Percentiles rank a stretch among this genome's conserved stretches.
phyloP scores from a whole-genome alignment of 2,329 filamentous ascomycete species.

The Rutstroemia sp. region DNA sequence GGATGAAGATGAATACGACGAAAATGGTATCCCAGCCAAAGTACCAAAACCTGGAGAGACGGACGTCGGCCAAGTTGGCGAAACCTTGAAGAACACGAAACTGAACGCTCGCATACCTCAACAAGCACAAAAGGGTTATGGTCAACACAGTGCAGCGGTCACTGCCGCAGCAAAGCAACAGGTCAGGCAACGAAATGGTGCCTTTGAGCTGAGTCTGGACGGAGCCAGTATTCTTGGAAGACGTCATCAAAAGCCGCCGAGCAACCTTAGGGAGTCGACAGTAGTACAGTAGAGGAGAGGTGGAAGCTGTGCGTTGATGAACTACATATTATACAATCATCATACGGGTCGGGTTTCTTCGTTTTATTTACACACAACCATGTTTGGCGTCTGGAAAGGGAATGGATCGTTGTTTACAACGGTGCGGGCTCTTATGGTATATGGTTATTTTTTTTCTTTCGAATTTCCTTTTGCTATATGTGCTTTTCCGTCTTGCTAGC shows the following conservation, averaged over 20 bases:
- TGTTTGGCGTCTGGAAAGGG: constrained; percentile 6
- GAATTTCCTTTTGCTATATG: no score
- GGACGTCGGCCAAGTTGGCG: constrained; percentile 67
- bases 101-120: constrained; percentile 55
- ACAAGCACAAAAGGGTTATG: constrained; percentile 57
- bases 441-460: no score
- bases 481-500: no score
- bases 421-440: not conserved
- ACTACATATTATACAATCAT: constrained; percentile 2
- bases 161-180: constrained; percentile 78
- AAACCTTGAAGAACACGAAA: constrained; percentile 78
- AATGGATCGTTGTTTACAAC: not conserved
- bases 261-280: constrained; percentile 23
- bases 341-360: constrained; percentile 5
- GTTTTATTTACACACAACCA: constrained; percentile 1
- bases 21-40: constrained; percentile 49
- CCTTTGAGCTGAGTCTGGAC: constrained; percentile 87
- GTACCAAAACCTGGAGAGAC: constrained; percentile 57
- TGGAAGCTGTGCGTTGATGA: not conserved
- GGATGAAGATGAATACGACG: constrained; percentile 52
- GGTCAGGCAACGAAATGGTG: constrained; percentile 64
- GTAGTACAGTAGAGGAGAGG: constrained; percentile 14
- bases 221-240: constrained; percentile 84
- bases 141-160: constrained; percentile 79
- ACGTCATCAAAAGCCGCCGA: constrained; percentile 42